These are phyloP conservation scores for Cercophora newfieldiana DNA, from an alignment of 495 filamentous ascomycete species.

Conservation along the genomic window DNA sequence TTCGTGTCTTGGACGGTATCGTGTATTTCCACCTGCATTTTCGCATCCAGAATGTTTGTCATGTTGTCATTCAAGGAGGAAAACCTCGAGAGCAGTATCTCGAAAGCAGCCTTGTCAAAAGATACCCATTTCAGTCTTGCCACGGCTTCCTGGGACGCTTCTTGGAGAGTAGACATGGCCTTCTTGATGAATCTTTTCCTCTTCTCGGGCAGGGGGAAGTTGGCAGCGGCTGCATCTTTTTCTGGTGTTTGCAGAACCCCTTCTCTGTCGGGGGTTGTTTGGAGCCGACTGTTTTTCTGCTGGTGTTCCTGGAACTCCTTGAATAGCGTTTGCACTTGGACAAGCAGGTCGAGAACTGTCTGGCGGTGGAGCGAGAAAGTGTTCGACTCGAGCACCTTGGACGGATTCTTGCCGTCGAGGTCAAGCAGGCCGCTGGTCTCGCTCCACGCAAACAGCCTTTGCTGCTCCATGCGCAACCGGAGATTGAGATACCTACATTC, in stretches of 20 bases:
- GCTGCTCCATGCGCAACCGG: conserved; percentile 46
- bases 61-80: conserved; percentile 47
- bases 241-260: conserved; percentile 36
- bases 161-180: conserved; percentile 38
- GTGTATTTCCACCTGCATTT: conserved; percentile 46
- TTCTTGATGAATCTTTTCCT: conserved; percentile 43
- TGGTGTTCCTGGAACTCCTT: conserved; percentile 46
- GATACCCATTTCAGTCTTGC: conserved; percentile 42
- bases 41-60: conserved; percentile 45
- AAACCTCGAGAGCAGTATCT: conserved; percentile 41
- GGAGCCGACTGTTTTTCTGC: conserved; percentile 33
- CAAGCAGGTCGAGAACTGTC: conserved; percentile 44
- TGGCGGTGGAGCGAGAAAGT: conserved; percentile 46
- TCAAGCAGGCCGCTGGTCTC: conserved; percentile 47
- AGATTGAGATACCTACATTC: conserved; percentile 46
- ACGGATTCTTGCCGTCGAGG: conserved; percentile 32
- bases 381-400: conserved; percentile 43
- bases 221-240: conserved; percentile 38
- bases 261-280: conserved; percentile 31
- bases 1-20: conserved; percentile 49
- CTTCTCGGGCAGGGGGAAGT: conserved; percentile 36
- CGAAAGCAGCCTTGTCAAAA: conserved; percentile 47
- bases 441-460: conserved; percentile 49
- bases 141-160: conserved; percentile 32
- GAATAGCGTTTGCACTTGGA: conserved; percentile 47